Conservation (phyloP, 345 rosid genomes). For the Gossypium thurberi region DNA sequence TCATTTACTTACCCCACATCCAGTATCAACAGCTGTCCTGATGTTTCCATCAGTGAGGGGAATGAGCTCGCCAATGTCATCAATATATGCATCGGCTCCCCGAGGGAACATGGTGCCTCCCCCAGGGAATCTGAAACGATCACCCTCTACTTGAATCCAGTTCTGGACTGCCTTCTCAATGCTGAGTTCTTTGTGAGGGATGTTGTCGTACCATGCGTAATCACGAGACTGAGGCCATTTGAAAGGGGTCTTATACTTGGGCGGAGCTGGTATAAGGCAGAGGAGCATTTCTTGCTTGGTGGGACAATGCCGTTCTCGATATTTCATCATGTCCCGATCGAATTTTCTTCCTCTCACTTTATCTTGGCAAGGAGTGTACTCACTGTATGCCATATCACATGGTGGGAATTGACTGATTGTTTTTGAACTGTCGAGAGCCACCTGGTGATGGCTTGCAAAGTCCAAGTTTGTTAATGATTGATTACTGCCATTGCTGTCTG, state of each 20-base stretch:
- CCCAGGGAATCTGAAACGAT: conserved; percentile 90
- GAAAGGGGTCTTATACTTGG: conserved; percentile 87
- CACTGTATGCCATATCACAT: conserved; percentile 67
- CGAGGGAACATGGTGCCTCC: conserved; percentile 96
- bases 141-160: conserved; percentile 93
- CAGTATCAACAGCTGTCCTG: conserved; percentile 92
- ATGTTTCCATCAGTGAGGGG: conserved; percentile 69
- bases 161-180: conserved; percentile 95
- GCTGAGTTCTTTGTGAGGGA: conserved; percentile 89
- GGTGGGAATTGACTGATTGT: conserved; percentile 42
- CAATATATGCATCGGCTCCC: conserved; percentile 94
- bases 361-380: conserved; percentile 85
- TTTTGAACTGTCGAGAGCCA: conserved; percentile 32
- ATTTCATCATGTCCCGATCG: conserved; percentile 71
- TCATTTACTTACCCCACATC: conserved; percentile 75
- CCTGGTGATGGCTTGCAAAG: conserved; percentile 70
- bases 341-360: conserved; percentile 66
- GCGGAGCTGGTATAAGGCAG: conserved; percentile 91
- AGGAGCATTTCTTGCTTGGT: conserved; percentile 52
- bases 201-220: conserved; percentile 90
- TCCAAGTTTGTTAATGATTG: conserved; percentile 33
- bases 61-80: conserved; percentile 67
- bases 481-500: background rate
- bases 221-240: conserved; percentile 98
- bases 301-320: conserved; percentile 93